phyloP scores from a whole-genome alignment of 495 filamentous ascomycete species.

The Neurospora sublineolata region DNA sequence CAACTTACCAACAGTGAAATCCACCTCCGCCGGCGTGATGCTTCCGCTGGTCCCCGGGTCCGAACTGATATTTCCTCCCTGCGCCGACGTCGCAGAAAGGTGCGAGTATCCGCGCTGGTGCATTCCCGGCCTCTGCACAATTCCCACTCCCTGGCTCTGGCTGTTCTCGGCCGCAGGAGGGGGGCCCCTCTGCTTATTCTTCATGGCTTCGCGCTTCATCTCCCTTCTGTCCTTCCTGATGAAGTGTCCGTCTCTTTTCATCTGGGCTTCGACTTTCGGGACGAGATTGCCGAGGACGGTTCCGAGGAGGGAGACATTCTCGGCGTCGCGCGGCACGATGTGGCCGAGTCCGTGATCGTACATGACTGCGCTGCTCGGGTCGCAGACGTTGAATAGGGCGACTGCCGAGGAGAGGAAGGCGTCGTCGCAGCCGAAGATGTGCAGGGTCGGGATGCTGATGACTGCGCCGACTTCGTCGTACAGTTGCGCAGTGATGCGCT shows the following conservation, averaged over 20 bases:
- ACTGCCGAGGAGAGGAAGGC: constrained; percentile 41
- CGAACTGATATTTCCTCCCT: neutral
- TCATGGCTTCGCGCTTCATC: neutral
- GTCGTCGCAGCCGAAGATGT: constrained; percentile 46
- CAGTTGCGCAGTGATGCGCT: constrained; percentile 26
- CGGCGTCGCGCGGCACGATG: constrained; percentile 38
- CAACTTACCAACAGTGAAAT: neutral
- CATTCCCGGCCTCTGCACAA: neutral
- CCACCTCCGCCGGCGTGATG: neutral
- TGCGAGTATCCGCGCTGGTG: neutral
- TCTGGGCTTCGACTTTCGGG: constrained; percentile 17
- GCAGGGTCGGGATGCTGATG: constrained; percentile 43
- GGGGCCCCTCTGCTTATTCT: neutral
- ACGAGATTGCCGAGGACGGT: constrained; percentile 19
- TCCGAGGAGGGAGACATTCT: constrained; percentile 33
- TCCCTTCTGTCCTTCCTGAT: neutral
- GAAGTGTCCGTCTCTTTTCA: neutral
- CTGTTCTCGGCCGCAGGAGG: neutral
- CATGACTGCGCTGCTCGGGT: constrained; percentile 34
- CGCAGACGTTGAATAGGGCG: constrained; percentile 46
- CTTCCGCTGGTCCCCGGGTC: neutral
- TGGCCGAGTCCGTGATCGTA: constrained; percentile 49
- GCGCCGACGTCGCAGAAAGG: neutral
- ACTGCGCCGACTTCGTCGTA: constrained; percentile 35
- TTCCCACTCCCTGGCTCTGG: neutral